Evolutionary conservation across 2,329 filamentous ascomycete genomes (phyloP).

Genomic region (Cladosporium sp.): DNA sequence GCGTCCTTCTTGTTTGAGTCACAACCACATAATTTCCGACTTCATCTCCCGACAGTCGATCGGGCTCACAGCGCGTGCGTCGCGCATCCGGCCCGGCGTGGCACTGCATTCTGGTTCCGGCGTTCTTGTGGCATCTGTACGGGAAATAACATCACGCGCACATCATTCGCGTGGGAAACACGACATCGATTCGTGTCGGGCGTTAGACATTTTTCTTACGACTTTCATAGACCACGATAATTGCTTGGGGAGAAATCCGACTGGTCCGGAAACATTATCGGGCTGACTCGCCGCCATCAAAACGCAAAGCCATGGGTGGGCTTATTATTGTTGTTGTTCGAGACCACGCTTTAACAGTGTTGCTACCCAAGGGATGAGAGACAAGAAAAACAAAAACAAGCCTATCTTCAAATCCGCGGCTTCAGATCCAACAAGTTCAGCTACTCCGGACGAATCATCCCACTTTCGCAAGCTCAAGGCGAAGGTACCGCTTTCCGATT

Average conservation of each 20-base stretch:
- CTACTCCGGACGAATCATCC: constrained; percentile 9
- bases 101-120: constrained; percentile 6
- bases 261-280: constrained; percentile 12
- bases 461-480: constrained; percentile 6
- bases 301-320: too few relatives aligned
- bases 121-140: constrained; percentile 1
- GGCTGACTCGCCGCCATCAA: not conserved
- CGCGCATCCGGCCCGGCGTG: not conserved
- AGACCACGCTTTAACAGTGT: too few relatives aligned
- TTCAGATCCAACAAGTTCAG: constrained; percentile 3
- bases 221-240: too few relatives aligned
- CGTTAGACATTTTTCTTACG: not conserved
- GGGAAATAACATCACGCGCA: constrained; percentile 1
- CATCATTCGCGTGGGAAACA: not conserved
- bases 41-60: not conserved
- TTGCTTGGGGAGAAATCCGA: not conserved
- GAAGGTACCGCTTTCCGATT: constrained; percentile 5
- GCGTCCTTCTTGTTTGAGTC: constrained; percentile 14
- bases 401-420: not conserved
- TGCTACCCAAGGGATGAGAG: not conserved
- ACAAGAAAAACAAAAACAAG: not conserved
- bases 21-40: not conserved
- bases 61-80: not conserved
- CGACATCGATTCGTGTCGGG: constrained; percentile 5
- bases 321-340: too few relatives aligned